Base-by-base conservation (phyloP, 1,284 basidiomycete genomes). In the Butyriboletus regius region DNA sequence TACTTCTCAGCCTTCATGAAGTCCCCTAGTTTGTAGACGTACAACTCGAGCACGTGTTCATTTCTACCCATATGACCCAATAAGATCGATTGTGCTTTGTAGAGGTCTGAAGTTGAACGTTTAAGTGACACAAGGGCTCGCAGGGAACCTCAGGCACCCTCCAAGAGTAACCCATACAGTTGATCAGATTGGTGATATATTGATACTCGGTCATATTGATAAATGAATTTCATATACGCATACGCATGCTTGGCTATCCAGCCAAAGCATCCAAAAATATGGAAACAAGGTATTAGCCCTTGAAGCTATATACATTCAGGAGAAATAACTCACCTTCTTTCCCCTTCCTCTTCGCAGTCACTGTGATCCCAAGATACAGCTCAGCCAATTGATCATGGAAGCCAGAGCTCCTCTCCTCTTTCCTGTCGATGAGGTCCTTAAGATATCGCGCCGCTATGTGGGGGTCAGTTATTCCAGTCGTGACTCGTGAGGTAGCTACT, bases 301-400 rank as follows among this genome's bases (percentile, higher is more conserved):
- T n/a, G n/a, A n/a, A n/a, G n/a, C n/a, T n/a, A 22, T 7, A 26
- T 29, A 9, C 17, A 53, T 32, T 31, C 26, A 37, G 36, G 38
- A 51, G 22, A 22, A 47, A 31, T 26, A 12, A 67, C 73, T 60
- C 58, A 83, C 85, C 70, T 46, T 79, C 72, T 50, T 82, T 76
- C 13, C 22, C 72, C 20, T 67, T 70, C 56, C 73, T 77, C 70
- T 76, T 81, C 7, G 77, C 79, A 24, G 67, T 58, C 47, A 78
- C 59, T 1, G 84, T 79, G 69, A 83, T 79, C 31, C 72, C 75
- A 28, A 97, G 73, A 64, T 97, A 96, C 29, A 96, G 68, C 63
- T 89, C 87, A 1, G 86, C 88, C 18, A 98, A 72, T 54, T 91
- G 84, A 66, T 98, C 91, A 63, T 98, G 94, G 67, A 89, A 89